Base-by-base conservation (phyloP, 352 stramenopile genomes). In the Pythium sukuiense region DNA sequence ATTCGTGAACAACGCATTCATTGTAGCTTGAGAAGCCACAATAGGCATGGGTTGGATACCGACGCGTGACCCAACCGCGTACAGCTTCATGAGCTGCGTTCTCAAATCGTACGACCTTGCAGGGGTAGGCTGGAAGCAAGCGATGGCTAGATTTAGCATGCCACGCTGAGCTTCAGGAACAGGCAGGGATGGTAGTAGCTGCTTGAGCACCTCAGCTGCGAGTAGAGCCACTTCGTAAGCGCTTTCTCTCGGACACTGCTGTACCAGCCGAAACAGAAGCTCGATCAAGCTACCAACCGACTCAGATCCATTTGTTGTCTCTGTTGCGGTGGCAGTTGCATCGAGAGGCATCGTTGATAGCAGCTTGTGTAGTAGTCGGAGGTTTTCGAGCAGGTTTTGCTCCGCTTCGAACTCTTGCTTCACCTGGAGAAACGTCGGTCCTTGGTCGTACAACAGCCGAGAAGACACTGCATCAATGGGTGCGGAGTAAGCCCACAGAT, bases 61-160 rank as follows among this genome's bases (percentile, higher is more conserved):
- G n/a, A 39, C 55, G 20, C 55, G 49, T 9, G 55, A 27, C 16
- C 55, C 54, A 20, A 61, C 56, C 14, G 56, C 56, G 49, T 65
- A 55, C 12, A 70, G 84, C 52, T 74, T 61, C 6, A 79, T 48
- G 20, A 88, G 83, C 2, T 60, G 14, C 8, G 37, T 18, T 29
- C 33, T 16, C 7, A 62, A 27, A 39, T 62, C 61, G 7, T 11
- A 6, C 2, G 35, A 20, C 12, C 12, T 37, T 16, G 48, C 35
- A 18, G 29, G n/a, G 8, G 9, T 16, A 2, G 14, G 24, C 45
- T 30, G 20, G n/a, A 52, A 2, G n/a, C 20, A 52, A 5, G 18
- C 45, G 20, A 52, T 52, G 6, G 30, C 20, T 52, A 20, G 16
- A 8, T 9, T n/a, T 6, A 52, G 7, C 12, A 14, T 29, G 12